Conservation (phyloP, 352 stramenopile genomes). For the Phytopythium helicoides region DNA sequence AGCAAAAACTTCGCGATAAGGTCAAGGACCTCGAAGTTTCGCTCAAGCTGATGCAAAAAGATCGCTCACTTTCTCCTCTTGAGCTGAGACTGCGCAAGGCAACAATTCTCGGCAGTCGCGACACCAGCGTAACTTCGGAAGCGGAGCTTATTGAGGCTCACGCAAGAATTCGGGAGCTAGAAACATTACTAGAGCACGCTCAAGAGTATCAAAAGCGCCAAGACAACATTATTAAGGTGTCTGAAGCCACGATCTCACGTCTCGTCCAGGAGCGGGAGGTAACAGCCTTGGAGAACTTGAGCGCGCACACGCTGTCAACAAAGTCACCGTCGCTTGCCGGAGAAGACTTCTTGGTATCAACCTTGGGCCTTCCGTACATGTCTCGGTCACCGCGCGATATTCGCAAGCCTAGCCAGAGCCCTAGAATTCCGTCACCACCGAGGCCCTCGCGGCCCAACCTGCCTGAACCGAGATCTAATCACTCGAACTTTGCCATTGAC, state of each 20-base stretch:
- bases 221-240: slow-evolving; percentile 62
- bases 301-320: slow-evolving; percentile 25
- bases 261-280: slow-evolving; percentile 58
- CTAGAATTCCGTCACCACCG: not conserved
- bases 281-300: slow-evolving; percentile 41
- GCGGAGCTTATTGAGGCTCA: slow-evolving; percentile 55
- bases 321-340: not conserved
- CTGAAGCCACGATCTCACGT: slow-evolving; percentile 55
- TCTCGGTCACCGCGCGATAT: slow-evolving; percentile 1
- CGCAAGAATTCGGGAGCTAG: slow-evolving; percentile 51
- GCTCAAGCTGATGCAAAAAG: slow-evolving; percentile 59
- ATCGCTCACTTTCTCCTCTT: slow-evolving; percentile 53
- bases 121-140: slow-evolving; percentile 37
- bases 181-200: slow-evolving; percentile 49
- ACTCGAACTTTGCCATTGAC: not conserved
- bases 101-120: slow-evolving; percentile 49
- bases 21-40: slow-evolving; percentile 73
- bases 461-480: not conserved
- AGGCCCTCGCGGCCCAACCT: not conserved
- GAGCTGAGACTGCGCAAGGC: slow-evolving; percentile 65
- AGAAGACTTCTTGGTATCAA: not conserved
- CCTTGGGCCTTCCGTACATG: not conserved
- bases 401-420: slow-evolving; percentile 5
- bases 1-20: slow-evolving; percentile 70
- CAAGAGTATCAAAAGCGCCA: slow-evolving; percentile 60